Base-by-base conservation (phyloP, 1,139 yeast genomes). In the Scheffersomyces illinoinensis region DNA sequence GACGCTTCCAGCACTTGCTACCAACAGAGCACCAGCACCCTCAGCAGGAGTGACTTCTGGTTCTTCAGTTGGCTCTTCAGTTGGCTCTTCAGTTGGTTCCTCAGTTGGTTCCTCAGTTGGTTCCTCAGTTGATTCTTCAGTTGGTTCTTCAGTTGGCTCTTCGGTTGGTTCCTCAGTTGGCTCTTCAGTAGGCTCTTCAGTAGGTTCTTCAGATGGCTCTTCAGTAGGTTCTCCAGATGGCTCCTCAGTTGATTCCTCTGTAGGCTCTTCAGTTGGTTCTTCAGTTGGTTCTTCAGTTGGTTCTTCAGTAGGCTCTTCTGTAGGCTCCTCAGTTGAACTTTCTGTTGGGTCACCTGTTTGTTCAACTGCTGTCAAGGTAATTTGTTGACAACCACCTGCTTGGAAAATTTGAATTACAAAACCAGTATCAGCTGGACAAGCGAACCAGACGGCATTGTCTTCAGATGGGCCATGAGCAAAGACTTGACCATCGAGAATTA, bases 1-100 rank as follows among this genome's bases (percentile, higher is more conserved):
- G 53, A 62, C 59, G 50, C 67, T 71, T 59, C 68, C 69, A 56
- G 69, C 66, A 61, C 72, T 73, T 47, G 71, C 64, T 52, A 65
- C 68, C 18, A 55, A 54, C 58, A 61, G 59, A 50, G 64, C 66
- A 51, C 62, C 71, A 55, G 62, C 70, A 53, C 66, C 71, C 56
- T 60, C 71, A 54, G 65, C 55, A 10, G 61, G 23, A 49, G 50
- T 6, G 8, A 46, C 51, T 14, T 17, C 24, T 48, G 51, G 51
- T 21, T 48, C 50, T 48, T 18, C 20, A 48, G 51, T 14, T 21
- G 43, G 43, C 43, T 33, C 17, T 33, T 33, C 43, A 33, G 43
- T 33, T 7, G 33, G 33, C 33, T 26, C 33, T 26, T 26, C 33
- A 4, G 33, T 26, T 7, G 33, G 33, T 10, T 26, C 33, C 6